Base-by-base conservation (phyloP, 2,329 filamentous ascomycete species). In the Amauroascus verrucosus region DNA sequence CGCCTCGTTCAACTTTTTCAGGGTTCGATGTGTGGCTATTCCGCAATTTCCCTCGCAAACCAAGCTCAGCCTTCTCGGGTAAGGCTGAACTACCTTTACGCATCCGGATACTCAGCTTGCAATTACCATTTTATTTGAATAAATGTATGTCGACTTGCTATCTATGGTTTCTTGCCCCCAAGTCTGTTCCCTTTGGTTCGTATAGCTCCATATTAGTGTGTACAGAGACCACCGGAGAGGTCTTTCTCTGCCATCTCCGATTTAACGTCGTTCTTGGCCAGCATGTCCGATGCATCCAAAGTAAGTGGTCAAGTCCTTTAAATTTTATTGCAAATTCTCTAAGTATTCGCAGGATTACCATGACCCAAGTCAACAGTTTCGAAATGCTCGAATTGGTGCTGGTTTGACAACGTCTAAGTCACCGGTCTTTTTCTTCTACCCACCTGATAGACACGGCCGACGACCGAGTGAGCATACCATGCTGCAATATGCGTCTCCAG, bases 401-500 rank as follows among this genome's bases (percentile, higher is more conserved):
- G 59, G 59, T n/a, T 52, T 57, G 40, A 58, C 57, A 13, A 18
- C 44, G 9, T 57, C 44, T 35, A 24, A 35, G 6, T 58, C 54
- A 14, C 54, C 56, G n/a, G 54, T 56, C 16, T 57, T 53, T 43
- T 38, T 57, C 9, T 30, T 54, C 16, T 59, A 59, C 45, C 56
- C 58, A 22, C 54, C 50, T 8, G 54, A 58, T 28, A 32, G 6
- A 16, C 55, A 38, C 24, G 53, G 56, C 18, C 20, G 43, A n/a
- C 45, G 51, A 18, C 53, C 59, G 7, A 58, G 50, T 33, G 46
- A 54, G 41, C 53, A 56, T 38, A 53, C 58, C 11, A 48, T 51
- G 1, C 46, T 59, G 13, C 59, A 61, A 40, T 59, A 59, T 53
- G 48, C 48, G 18, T 57, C 54, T 24, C 56, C 51, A 9, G 26